These are phyloP conservation scores for Cenchrus americanus DNA, from an alignment of 176 grass and related monocot genomes.

Conservation along the genomic window DNA sequence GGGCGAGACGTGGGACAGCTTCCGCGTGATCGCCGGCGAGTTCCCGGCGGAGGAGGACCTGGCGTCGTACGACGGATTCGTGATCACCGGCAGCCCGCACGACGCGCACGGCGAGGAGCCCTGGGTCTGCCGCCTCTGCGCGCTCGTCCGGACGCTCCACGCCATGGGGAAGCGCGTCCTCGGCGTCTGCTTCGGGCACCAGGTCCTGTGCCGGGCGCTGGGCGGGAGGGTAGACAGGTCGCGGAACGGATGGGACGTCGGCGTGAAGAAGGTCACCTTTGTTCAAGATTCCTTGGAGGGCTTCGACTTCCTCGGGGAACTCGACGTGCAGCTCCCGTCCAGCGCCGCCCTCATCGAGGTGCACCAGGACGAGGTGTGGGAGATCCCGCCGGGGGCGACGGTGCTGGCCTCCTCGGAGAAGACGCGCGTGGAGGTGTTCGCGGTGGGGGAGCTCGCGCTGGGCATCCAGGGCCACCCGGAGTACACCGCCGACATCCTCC, in stretches of 20 bases:
- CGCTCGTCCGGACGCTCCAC: conserved; percentile 47
- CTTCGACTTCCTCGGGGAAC: not conserved
- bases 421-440: conserved; percentile 71
- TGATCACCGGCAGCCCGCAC: conserved; percentile 58
- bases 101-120: conserved; percentile 64
- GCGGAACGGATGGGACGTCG: conserved; percentile 58
- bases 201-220: conserved; percentile 57
- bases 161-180: conserved; percentile 64
- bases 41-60: conserved; percentile 52
- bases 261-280: conserved; percentile 53
- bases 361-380: conserved; percentile 77
- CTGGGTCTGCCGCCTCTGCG: conserved; percentile 60
- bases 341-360: conserved; percentile 55
- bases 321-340: not conserved
- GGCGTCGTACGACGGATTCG: conserved; percentile 58
- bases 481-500: conserved; percentile 64
- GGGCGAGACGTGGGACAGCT: conserved; percentile 51
- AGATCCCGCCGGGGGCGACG: conserved; percentile 53
- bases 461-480: conserved; percentile 83
- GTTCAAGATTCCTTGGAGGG: not conserved
- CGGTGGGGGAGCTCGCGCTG: conserved; percentile 49
- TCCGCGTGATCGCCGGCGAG: conserved; percentile 58
- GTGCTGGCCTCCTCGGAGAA: conserved; percentile 72
- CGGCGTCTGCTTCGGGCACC: conserved; percentile 75
- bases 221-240: conserved; percentile 46